Conservation (phyloP, 306 rosid species). For the Vigna angularis region DNA sequence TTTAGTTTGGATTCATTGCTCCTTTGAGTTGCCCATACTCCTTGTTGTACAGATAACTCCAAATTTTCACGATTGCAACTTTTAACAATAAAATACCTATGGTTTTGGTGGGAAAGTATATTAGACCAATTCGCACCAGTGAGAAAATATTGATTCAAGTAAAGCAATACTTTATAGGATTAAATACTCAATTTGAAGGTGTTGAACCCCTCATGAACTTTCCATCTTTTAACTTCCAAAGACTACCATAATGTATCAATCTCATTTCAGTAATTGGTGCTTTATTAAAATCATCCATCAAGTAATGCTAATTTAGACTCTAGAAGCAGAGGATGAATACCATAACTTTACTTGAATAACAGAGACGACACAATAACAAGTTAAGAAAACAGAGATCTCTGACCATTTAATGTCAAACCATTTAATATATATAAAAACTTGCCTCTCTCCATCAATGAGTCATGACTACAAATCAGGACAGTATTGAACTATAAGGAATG, state of each 20-base stretch:
- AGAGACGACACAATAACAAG: background rate
- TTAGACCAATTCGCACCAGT: slow-evolving; percentile 37
- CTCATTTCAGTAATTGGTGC: background rate
- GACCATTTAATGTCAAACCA: slow-evolving; percentile 18
- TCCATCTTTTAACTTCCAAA: slow-evolving; percentile 33
- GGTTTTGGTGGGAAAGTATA: slow-evolving; percentile 57
- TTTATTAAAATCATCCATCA: slow-evolving; percentile 34
- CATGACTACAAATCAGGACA: background rate
- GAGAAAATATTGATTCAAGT: slow-evolving; percentile 40
- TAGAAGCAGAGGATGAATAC: slow-evolving; percentile 2
- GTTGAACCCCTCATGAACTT: slow-evolving; percentile 25
- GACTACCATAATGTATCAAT: slow-evolving; percentile 24
- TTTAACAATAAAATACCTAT: slow-evolving; percentile 99
- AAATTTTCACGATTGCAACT: slow-evolving; percentile 99
- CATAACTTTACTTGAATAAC: background rate
- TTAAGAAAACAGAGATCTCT: slow-evolving; percentile 1
- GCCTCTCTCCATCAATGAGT: slow-evolving; percentile 6
- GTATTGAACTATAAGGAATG: background rate
- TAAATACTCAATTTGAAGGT: background rate
- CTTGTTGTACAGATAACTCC: slow-evolving; percentile 99
- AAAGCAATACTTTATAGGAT: slow-evolving; percentile 32
- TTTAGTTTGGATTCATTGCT: slow-evolving; percentile 98
- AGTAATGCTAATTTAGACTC: slow-evolving; percentile 23
- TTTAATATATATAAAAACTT: background rate
- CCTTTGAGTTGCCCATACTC: slow-evolving; percentile 99